phyloP scores from a whole-genome alignment of 345 rosid genomes.

The Draba incana region DNA sequence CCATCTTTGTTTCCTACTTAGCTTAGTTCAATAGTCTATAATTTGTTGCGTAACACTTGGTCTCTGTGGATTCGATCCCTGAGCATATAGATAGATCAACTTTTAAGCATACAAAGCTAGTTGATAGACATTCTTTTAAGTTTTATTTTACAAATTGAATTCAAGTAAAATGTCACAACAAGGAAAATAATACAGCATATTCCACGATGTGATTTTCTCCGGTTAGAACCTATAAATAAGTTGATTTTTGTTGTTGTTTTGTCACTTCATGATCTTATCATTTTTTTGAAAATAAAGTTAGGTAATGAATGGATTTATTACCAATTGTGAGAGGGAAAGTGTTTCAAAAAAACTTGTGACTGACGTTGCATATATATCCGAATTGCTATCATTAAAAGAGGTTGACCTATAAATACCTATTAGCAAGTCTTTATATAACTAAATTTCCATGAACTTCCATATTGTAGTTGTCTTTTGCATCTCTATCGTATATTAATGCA shows the following conservation, averaged over 20 bases:
- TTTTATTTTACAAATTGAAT: background rate
- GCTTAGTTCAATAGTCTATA: too few relatives aligned
- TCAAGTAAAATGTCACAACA: background rate
- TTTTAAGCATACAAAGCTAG: too few relatives aligned
- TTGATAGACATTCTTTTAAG: too few relatives aligned
- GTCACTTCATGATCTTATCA: slow-evolving; percentile 30
- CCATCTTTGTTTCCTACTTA: too few relatives aligned
- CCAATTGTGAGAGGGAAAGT: background rate
- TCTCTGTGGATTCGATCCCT: too few relatives aligned
- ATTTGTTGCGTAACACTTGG: too few relatives aligned
- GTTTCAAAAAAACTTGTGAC: background rate
- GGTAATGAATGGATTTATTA: slow-evolving; percentile 17
- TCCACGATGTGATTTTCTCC: slow-evolving; percentile 5
- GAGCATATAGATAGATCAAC: too few relatives aligned
- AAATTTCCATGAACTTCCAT: slow-evolving; percentile 27
- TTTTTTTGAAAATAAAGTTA: background rate
- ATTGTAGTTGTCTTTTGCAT: slow-evolving; percentile 15
- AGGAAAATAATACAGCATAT: slow-evolving; percentile 7
- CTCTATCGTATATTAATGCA: background rate
- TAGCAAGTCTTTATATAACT: background rate
- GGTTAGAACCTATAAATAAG: slow-evolving; percentile 12
- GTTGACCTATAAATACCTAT: slow-evolving; percentile 29
- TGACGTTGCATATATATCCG: slow-evolving; percentile 35
- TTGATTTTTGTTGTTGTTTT: background rate
- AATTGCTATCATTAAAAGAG: slow-evolving; percentile 7